These are phyloP conservation scores for Casuarina glauca DNA, from an alignment of 306 rosid species.

Conservation along the genomic window DNA sequence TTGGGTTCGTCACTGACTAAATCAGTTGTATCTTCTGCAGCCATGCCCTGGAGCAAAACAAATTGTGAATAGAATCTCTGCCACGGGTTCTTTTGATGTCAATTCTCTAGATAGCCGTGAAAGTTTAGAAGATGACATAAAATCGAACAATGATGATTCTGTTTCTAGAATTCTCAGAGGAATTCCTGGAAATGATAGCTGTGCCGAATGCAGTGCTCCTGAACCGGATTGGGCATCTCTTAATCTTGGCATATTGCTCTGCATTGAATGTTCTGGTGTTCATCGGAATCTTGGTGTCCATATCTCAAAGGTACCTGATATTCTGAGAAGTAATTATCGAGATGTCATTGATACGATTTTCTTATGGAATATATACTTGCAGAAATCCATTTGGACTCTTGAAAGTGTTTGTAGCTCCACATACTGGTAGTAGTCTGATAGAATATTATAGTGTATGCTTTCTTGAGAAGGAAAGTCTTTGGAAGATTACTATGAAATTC, in stretches of 20 bases:
- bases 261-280: slow-evolving; percentile 97
- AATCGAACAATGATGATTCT: slow-evolving; percentile 44
- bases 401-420: neutral
- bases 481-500: neutral
- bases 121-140: slow-evolving; percentile 38
- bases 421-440: neutral
- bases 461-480: neutral
- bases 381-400: neutral
- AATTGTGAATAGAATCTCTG: slow-evolving; percentile 35
- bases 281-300: slow-evolving; percentile 98
- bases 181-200: slow-evolving; percentile 84
- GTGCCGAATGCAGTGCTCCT: slow-evolving; percentile 88
- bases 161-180: slow-evolving; percentile 71
- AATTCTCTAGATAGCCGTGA: slow-evolving; percentile 41
- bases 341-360: slow-evolving; percentile 8
- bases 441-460: neutral
- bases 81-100: slow-evolving; percentile 42
- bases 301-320: slow-evolving; percentile 75
- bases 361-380: neutral
- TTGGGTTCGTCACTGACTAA: slow-evolving; percentile 17
- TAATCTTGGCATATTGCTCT: slow-evolving; percentile 85
- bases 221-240: slow-evolving; percentile 99
- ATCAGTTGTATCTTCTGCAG: slow-evolving; percentile 54
- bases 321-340: slow-evolving; percentile 17
- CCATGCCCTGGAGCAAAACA: slow-evolving; percentile 40